phyloP scores from a whole-genome alignment of 2,329 filamentous ascomycete genomes.

The Aspergillus novoparasiticus region DNA sequence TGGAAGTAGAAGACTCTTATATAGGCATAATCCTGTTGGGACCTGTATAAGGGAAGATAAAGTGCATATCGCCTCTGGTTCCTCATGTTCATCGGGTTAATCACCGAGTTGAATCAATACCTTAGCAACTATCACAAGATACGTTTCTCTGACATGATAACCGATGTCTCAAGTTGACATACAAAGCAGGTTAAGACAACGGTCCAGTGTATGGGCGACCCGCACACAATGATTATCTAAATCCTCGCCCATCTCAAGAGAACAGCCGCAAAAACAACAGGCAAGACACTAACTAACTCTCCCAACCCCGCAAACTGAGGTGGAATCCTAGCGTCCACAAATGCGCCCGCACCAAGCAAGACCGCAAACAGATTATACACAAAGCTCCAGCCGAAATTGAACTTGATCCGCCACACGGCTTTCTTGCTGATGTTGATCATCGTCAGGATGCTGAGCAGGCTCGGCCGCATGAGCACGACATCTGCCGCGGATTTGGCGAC shows the following conservation, averaged over 20 bases:
- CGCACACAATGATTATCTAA: conserved; percentile 9
- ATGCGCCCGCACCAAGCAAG: conserved; percentile 66
- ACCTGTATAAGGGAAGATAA: too few species aligned
- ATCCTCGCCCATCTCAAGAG: conserved; percentile 33
- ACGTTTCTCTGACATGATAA: too few species aligned
- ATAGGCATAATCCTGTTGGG: too few species aligned
- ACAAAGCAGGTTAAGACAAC: too few species aligned
- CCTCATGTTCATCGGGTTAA: too few species aligned
- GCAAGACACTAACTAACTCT: conserved; percentile 73
- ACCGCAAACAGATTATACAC: conserved; percentile 72
- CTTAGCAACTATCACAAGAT: too few species aligned
- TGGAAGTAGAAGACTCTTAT: too few species aligned
- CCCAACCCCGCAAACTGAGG: conserved; percentile 69
- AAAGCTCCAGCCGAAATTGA: conserved; percentile 72
- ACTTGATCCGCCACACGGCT: conserved; percentile 54
- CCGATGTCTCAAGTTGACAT: too few species aligned
- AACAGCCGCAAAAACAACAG: conserved; percentile 64
- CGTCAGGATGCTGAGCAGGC: conserved; percentile 58
- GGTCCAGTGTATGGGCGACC: too few species aligned
- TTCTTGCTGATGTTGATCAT: conserved; percentile 57
- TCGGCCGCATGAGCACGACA: conserved; percentile 64
- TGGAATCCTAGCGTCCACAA: conserved; percentile 61
- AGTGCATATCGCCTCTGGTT: too few species aligned
- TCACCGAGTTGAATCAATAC: too few species aligned
- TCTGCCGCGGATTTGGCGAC: conserved; percentile 69